These are phyloP conservation scores for Boletus austroedulis DNA, from an alignment of 1,284 basidiomycete genomes.

Conservation along the genomic window DNA sequence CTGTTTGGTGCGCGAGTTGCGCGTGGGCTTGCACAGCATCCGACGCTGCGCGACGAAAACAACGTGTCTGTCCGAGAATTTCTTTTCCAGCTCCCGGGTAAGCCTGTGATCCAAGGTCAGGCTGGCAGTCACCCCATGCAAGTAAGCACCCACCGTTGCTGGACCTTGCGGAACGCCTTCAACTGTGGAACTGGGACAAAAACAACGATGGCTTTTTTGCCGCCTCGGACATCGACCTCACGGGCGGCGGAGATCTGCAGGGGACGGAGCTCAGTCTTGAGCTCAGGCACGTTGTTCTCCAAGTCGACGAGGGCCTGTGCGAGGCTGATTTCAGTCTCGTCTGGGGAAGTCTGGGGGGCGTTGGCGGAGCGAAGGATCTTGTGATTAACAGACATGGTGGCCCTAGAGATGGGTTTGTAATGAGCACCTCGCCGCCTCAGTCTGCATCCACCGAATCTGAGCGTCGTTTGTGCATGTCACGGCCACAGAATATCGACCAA, in stretches of 20 bases:
- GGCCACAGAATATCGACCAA: constrained; percentile 5
- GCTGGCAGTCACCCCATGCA: neutral
- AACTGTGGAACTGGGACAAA: constrained; percentile 98
- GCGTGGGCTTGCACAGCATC: constrained; percentile 97
- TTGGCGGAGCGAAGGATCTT: constrained; percentile 98
- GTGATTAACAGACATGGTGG: constrained; percentile 68
- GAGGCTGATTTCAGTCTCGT: constrained; percentile 90
- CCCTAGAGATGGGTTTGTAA: constrained; percentile 35
- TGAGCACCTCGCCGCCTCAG: constrained; percentile 45
- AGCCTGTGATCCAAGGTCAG: constrained; percentile 57
- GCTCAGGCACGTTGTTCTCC: constrained; percentile 96
- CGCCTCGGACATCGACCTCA: constrained; percentile 98
- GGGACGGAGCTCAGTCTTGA: constrained; percentile 93
- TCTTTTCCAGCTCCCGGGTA: constrained; percentile 99
- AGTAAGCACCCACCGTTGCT: constrained; percentile 76
- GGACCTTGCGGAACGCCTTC: constrained; percentile 99
- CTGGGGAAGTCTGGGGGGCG: constrained; percentile 84
- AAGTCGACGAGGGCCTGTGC: constrained; percentile 98
- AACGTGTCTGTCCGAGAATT: constrained; percentile 98
- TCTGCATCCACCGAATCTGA: constrained; percentile 48
- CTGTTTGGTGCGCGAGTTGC: constrained; percentile 89
- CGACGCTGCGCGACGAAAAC: constrained; percentile 99
- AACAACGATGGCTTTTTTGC: constrained; percentile 99
- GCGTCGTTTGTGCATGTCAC: constrained; percentile 27
- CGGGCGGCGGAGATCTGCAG: constrained; percentile 98